Evolutionary conservation across 2,329 filamentous ascomycete genomes (phyloP).

Genomic region (Cordyceps tenuipes): DNA sequence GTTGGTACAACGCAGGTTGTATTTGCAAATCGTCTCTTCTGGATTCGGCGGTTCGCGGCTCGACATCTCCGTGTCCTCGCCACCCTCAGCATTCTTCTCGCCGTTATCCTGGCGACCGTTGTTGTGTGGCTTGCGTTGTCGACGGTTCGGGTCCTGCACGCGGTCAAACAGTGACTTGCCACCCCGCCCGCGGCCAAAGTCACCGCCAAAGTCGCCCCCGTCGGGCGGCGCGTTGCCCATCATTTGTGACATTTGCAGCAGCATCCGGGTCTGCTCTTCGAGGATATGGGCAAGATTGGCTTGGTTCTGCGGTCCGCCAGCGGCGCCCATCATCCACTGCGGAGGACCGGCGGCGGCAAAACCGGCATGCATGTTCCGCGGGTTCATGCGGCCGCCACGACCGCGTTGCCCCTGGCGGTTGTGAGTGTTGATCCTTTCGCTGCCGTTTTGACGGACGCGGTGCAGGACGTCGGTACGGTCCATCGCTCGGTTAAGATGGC

Average conservation of each 20-base stretch:
- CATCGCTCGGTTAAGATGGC: slow-evolving; percentile 76
- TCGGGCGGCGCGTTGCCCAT: slow-evolving; percentile 44
- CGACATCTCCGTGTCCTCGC: slow-evolving; percentile 57
- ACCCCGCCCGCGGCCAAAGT: slow-evolving; percentile 33
- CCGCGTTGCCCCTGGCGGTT: slow-evolving; percentile 50
- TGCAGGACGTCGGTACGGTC: slow-evolving; percentile 75
- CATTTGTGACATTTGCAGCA: slow-evolving; percentile 64
- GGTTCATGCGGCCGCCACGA: slow-evolving; percentile 43
- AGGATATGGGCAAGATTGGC: slow-evolving; percentile 63
- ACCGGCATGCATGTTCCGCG: slow-evolving; percentile 43
- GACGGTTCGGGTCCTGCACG: slow-evolving; percentile 46
- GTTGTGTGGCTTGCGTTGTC: slow-evolving; percentile 38
- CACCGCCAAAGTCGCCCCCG: slow-evolving; percentile 28
- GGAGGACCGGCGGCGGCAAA: slow-evolving; percentile 29
- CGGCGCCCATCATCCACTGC: slow-evolving; percentile 39
- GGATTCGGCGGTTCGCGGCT: slow-evolving; percentile 47
- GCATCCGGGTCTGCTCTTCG: slow-evolving; percentile 81
- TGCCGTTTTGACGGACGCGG: slow-evolving; percentile 65
- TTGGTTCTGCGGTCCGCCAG: slow-evolving; percentile 28
- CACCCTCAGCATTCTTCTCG: slow-evolving; percentile 29
- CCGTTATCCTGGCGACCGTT: slow-evolving; percentile 30
- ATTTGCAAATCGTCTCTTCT: slow-evolving; percentile 74
- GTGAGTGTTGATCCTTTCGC: slow-evolving; percentile 75
- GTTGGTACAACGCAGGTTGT: slow-evolving; percentile 81
- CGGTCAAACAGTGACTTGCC: slow-evolving; percentile 68